These are phyloP conservation scores for Lunularia cruciata DNA, from an alignment of 225 moss, liverwort and hornwort species.

Conservation along the genomic window DNA sequence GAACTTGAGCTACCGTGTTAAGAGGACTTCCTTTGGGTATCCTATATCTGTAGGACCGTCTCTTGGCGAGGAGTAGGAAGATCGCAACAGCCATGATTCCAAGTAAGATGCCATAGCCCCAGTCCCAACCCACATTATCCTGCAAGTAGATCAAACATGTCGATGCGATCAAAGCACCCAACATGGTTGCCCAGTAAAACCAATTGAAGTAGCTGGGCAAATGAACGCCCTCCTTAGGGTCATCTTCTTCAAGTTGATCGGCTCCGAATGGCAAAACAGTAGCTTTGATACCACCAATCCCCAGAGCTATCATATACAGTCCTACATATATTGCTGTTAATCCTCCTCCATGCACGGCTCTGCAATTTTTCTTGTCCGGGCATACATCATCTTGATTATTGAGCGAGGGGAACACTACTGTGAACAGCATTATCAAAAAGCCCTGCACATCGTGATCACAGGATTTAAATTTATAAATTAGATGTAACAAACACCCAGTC, in stretches of 20 bases:
- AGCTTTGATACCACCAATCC: constrained; percentile 48
- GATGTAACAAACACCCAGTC: neutral
- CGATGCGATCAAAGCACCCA: constrained; percentile 36
- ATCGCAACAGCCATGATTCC: constrained; percentile 27
- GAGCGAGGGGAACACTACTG: constrained; percentile 6
- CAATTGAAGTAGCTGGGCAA: constrained; percentile 52
- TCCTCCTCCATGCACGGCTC: constrained; percentile 13
- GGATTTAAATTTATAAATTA: too few species aligned
- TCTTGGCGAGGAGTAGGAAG: neutral
- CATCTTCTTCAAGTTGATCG: constrained; percentile 41
- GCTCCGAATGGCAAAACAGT: constrained; percentile 46
- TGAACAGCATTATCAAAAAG: constrained; percentile 20
- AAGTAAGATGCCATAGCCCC: constrained; percentile 43
- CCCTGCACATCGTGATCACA: constrained; percentile 15
- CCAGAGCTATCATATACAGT: constrained; percentile 40
- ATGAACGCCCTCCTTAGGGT: constrained; percentile 25
- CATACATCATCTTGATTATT: constrained; percentile 13
- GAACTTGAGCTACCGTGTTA: neutral
- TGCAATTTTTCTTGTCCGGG: neutral
- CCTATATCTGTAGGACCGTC: constrained; percentile 9
- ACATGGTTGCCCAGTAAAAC: constrained; percentile 48
- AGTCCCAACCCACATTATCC: constrained; percentile 38
- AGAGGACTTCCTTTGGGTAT: constrained; percentile 2
- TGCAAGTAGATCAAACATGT: constrained; percentile 47
- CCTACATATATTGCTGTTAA: constrained; percentile 30